A percentile compares a stretch with the other conserved stretches of the same genome.
Evolutionary conservation across 352 stramenopile species (phyloP).

Genomic region (Globisporangium radiosum): DNA sequence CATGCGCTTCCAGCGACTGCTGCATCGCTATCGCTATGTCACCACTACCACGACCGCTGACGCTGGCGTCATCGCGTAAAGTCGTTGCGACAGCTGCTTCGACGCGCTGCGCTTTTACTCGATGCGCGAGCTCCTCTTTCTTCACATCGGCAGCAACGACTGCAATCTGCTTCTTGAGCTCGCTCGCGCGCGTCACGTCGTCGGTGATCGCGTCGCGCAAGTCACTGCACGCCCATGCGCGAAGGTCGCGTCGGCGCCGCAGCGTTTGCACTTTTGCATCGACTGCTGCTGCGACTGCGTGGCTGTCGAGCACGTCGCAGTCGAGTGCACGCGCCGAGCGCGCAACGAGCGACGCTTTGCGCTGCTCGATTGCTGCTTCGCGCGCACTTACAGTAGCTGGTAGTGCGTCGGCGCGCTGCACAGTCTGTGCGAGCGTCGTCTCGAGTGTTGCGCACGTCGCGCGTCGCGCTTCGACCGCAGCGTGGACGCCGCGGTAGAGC

Average conservation of each 20-base stretch:
- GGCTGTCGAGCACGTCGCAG: background rate
- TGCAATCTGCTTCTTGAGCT: slow-evolving; percentile 58
- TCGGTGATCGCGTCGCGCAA: slow-evolving; percentile 48
- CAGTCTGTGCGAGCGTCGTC: slow-evolving; percentile 13
- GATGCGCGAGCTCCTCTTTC: slow-evolving; percentile 44
- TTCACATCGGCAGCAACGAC: slow-evolving; percentile 36
- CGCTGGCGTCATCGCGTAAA: background rate
- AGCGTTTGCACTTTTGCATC: slow-evolving; percentile 32
- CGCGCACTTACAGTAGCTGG: slow-evolving; percentile 18
- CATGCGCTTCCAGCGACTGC: background rate
- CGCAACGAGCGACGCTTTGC: slow-evolving; percentile 9
- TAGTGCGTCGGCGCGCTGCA: slow-evolving; percentile 26
- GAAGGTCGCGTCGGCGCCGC: slow-evolving; percentile 37
- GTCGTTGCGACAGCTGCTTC: slow-evolving; percentile 16
- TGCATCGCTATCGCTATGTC: background rate
- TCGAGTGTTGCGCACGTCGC: slow-evolving; percentile 13
- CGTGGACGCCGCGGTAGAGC: slow-evolving; percentile 24
- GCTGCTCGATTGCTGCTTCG: slow-evolving; percentile 3
- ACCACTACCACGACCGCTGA: background rate
- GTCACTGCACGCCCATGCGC: slow-evolving; percentile 47
- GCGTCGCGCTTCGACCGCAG: slow-evolving; percentile 19
- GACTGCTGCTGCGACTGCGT: slow-evolving; percentile 15
- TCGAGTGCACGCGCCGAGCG: slow-evolving; percentile 6
- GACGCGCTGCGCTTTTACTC: slow-evolving; percentile 44
- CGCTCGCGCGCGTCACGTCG: slow-evolving; percentile 38